Conservation (phyloP, 1,139 yeast genomes). For the Saccharomyces hybrid region DNA sequence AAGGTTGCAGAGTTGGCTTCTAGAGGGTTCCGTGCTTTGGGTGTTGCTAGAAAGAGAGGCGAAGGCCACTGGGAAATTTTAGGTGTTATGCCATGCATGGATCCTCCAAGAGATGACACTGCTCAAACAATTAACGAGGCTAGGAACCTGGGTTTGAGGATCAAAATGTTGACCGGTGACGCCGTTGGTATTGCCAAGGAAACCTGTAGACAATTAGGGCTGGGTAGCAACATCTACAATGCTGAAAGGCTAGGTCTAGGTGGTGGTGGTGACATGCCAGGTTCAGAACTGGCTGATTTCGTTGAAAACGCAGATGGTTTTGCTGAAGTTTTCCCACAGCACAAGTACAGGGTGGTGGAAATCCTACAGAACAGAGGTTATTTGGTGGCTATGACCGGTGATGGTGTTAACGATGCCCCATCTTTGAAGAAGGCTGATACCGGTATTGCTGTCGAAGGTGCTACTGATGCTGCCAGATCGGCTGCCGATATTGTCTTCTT, state of each 20-base stretch:
- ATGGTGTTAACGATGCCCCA: conserved; percentile 96
- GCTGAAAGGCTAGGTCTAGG: conserved; percentile 95
- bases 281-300: conserved; percentile 91
- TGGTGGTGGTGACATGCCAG: conserved; percentile 95
- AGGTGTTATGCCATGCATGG: conserved; percentile 98
- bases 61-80: conserved; percentile 98
- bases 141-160: conserved; percentile 86
- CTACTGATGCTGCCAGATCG: conserved; percentile 92
- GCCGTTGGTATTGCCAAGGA: conserved; percentile 99
- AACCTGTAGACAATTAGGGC: conserved; percentile 95
- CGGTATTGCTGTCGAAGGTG: conserved; percentile 97
- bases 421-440: conserved; percentile 94
- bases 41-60: conserved; percentile 99
- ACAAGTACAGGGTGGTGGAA: conserved; percentile 67
- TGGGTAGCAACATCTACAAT: conserved; percentile 94
- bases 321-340: conserved; percentile 97
- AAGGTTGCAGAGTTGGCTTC: conserved; percentile 96
- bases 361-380: conserved; percentile 61
- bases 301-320: conserved; percentile 96
- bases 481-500: conserved; percentile 95
- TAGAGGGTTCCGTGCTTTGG: conserved; percentile 97
- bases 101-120: conserved; percentile 98
- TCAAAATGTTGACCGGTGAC: conserved; percentile 98
- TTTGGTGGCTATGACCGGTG: conserved; percentile 98
- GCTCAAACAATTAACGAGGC: conserved; percentile 94